Conservation (phyloP, 2,329 filamentous ascomycete species). For the Tolypocladium paradoxum region DNA sequence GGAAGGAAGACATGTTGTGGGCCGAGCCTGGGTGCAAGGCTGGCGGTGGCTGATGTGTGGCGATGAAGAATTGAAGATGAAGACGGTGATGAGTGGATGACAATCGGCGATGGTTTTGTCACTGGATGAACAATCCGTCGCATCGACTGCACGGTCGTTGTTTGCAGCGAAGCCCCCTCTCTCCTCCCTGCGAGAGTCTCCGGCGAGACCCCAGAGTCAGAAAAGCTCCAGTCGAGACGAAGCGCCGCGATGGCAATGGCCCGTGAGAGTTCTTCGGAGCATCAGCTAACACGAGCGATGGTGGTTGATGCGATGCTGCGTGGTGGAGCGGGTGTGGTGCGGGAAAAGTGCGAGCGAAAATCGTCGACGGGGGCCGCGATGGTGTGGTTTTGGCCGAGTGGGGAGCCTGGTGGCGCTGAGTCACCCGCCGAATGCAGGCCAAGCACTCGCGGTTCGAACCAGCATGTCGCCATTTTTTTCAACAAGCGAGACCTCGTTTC, state of each 20-base stretch:
- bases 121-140: background rate
- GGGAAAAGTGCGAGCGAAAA: background rate
- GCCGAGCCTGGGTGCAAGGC: too few relatives aligned
- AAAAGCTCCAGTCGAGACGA: background rate
- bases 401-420: background rate
- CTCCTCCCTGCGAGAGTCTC: background rate
- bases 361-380: background rate
- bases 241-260: background rate
- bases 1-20: slow-evolving; percentile 33
- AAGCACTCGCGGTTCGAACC: background rate
- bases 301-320: background rate
- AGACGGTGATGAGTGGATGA: background rate
- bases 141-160: background rate
- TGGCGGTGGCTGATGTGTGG: too few relatives aligned
- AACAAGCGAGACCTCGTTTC: background rate
- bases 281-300: background rate
- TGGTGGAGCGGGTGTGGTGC: background rate
- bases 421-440: background rate
- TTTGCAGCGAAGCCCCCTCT: background rate
- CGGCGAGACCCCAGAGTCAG: background rate
- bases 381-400: background rate
- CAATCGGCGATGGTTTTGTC: background rate
- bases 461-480: background rate
- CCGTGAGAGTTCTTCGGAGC: background rate
- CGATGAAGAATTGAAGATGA: background rate